phyloP scores from a whole-genome alignment of 73 alveolate genomes.

The Tetrahymena thermophila region DNA sequence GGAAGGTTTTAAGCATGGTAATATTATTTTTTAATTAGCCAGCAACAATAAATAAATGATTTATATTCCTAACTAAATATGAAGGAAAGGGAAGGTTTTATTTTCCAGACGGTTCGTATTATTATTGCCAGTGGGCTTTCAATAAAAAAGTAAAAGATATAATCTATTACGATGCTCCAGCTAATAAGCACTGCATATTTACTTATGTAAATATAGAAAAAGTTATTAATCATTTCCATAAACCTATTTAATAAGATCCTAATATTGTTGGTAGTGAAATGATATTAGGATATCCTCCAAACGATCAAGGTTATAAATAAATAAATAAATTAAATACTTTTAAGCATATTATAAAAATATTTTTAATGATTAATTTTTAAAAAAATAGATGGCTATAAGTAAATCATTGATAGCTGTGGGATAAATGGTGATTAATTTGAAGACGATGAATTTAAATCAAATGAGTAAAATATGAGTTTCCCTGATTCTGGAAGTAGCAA shows the following conservation, averaged over 20 bases:
- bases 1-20: constrained; percentile 37
- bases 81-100: constrained; percentile 13
- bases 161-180: constrained; percentile 14
- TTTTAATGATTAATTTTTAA: not conserved
- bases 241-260: not conserved
- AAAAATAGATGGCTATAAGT: constrained; percentile 21
- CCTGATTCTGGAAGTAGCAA: not conserved
- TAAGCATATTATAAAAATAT: no score
- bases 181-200: not conserved
- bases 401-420: constrained; percentile 8
- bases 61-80: not conserved
- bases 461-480: not conserved
- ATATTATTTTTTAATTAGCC: not conserved
- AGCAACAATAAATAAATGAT: not conserved
- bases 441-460: constrained; percentile 15
- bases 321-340: no score
- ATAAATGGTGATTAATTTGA: constrained; percentile 31
- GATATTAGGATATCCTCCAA: constrained; percentile 15
- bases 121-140: constrained; percentile 29
- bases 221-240: not conserved
- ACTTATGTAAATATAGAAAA: not conserved
- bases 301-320: not conserved
- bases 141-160: constrained; percentile 8
- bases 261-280: not conserved
- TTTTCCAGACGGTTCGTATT: constrained; percentile 18